Conservation (phyloP, 805 yeast genomes). For the Ogataea methylovora region DNA sequence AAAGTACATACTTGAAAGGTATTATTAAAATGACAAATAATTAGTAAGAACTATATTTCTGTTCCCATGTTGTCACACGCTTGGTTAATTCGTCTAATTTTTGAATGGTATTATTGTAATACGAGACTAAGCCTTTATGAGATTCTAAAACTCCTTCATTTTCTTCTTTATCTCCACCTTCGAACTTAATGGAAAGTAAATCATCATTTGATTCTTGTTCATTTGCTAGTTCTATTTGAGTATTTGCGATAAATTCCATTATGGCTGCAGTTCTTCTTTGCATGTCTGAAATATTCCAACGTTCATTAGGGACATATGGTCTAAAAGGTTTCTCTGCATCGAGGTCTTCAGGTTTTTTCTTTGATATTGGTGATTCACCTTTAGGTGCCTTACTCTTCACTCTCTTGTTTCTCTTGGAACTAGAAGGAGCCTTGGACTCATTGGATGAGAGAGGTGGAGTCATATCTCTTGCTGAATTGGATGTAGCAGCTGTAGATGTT, state of each 20-base stretch:
- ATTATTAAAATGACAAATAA: too few species aligned
- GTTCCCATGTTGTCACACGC: constrained; percentile 73
- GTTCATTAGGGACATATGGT: constrained; percentile 76
- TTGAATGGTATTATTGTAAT: constrained; percentile 51
- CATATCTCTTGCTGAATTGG: too few species aligned
- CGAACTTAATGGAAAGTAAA: constrained; percentile 11
- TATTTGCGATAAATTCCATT: constrained; percentile 81
- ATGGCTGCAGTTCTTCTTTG: constrained; percentile 84
- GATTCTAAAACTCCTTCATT: constrained; percentile 18
- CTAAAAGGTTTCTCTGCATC: constrained; percentile 65
- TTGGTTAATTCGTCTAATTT: constrained; percentile 70
- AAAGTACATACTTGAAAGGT: too few species aligned
- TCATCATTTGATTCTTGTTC: constrained; percentile 54
- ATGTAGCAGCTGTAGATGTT: background rate
- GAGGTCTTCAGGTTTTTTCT: constrained; percentile 25
- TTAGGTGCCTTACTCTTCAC: background rate
- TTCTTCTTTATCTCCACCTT: constrained; percentile 4
- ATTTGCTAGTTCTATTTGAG: constrained; percentile 73
- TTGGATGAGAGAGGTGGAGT: too few species aligned
- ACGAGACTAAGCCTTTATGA: constrained; percentile 36
- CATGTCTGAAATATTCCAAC: constrained; percentile 75
- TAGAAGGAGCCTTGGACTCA: background rate
- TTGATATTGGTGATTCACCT: background rate
- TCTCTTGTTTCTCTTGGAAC: background rate
- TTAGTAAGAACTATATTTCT: constrained; percentile 39